phyloP scores from a whole-genome alignment of 140 eudicot genomes.

The Flaveria floridana region DNA sequence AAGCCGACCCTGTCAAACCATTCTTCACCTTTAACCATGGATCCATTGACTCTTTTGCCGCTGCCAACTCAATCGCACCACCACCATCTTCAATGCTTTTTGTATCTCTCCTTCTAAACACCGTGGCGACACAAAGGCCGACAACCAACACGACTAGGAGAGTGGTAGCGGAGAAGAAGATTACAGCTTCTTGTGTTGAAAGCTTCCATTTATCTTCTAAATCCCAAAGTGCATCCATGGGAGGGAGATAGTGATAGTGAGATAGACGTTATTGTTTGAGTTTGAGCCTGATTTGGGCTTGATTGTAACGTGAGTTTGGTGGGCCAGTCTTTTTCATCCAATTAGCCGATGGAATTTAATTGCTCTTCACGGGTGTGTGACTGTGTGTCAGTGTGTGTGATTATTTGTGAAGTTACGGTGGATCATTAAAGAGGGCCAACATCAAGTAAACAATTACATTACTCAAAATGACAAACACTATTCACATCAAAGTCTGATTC shows the following conservation, averaged over 20 bases:
- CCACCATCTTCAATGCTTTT: slow-evolving; percentile 36
- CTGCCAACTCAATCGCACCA: slow-evolving; percentile 17
- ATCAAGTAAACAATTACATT: no score
- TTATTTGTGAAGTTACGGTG: not conserved
- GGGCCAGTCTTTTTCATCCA: no score
- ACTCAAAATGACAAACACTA: no score
- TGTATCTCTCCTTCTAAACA: slow-evolving; percentile 30
- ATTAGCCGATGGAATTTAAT: no score
- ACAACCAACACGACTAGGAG: slow-evolving; percentile 39
- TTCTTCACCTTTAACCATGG: slow-evolving; percentile 31
- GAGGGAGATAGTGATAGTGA: no score
- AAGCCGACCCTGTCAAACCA: slow-evolving; percentile 46
- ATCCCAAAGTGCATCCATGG: slow-evolving; percentile 71
- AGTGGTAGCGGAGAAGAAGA: slow-evolving; percentile 38
- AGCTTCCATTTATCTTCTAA: slow-evolving; percentile 63
- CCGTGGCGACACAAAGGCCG: slow-evolving; percentile 32
- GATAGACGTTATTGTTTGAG: not conserved
- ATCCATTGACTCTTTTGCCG: slow-evolving; percentile 19
- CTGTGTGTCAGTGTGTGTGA: no score
- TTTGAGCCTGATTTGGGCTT: slow-evolving; percentile 26
- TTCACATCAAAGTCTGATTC: no score
- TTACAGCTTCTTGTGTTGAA: slow-evolving; percentile 52
- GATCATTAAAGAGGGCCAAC: not conserved
- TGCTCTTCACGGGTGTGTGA: no score
- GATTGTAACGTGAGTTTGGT: no score